A percentile compares a stretch with the other conserved stretches of the same genome.
Conservation (phyloP, 2,329 filamentous ascomycete species). For the Ascochyta lentis region DNA sequence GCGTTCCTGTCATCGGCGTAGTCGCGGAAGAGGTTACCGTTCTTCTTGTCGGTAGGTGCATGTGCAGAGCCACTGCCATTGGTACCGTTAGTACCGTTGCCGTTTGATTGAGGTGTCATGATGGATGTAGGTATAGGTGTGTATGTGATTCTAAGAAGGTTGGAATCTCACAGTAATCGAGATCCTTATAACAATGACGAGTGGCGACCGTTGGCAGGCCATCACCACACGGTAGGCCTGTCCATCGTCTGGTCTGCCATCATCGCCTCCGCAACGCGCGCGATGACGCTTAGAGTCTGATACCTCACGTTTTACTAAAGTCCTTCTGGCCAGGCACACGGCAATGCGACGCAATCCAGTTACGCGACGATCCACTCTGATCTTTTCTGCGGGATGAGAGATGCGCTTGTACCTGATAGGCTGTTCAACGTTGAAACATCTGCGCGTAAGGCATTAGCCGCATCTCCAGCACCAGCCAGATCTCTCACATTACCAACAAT, state of each 20-base stretch:
- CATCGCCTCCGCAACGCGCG: slow-evolving; percentile 10
- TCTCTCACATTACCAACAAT: slow-evolving; percentile 22
- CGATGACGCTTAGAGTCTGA: slow-evolving; percentile 30
- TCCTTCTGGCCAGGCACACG: slow-evolving; percentile 21
- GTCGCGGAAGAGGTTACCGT: slow-evolving; percentile 49
- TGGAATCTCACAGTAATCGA: not conserved
- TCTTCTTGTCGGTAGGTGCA: slow-evolving; percentile 32
- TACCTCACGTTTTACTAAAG: not conserved
- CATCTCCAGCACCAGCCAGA: slow-evolving; percentile 17
- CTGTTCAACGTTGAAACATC: not conserved
- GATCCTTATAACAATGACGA: slow-evolving; percentile 1
- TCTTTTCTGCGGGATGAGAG: slow-evolving; percentile 15
- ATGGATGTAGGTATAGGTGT: not conserved
- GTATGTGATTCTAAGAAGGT: not conserved
- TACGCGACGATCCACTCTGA: slow-evolving; percentile 19
- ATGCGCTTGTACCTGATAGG: slow-evolving; percentile 22
- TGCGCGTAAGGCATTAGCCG: slow-evolving; percentile 13
- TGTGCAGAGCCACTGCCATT: slow-evolving; percentile 20
- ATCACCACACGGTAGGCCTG: not conserved
- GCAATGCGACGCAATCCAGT: not conserved
- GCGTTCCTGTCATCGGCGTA: slow-evolving; percentile 56
- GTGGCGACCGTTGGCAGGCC: slow-evolving; percentile 6
- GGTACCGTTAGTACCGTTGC: slow-evolving; percentile 6
- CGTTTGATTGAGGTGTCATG: slow-evolving; percentile 14
- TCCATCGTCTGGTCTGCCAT: slow-evolving; percentile 18